Base-by-base conservation (phyloP, 129 eudicot species). In the Tagetes patula region DNA sequence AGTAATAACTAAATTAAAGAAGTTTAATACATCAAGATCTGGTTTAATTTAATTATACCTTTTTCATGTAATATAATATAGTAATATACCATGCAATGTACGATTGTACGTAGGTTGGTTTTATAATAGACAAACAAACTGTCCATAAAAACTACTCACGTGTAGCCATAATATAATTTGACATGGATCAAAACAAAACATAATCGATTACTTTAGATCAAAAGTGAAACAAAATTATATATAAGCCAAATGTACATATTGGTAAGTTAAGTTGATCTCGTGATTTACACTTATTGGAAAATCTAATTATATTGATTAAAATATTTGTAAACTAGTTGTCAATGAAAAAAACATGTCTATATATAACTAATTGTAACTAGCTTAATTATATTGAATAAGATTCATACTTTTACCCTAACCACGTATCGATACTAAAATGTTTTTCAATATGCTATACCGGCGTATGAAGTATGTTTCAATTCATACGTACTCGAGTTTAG, bases 221-320 rank as follows among this genome's bases (percentile, higher is more conserved):
- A 54, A 39, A 70, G 63, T 38, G 31, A 33, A 53, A n/a, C 38
- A 70, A 70, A 30, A 68, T 68, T 8, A 14, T 68, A 14, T 0
- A 47, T 68, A 68, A 47, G 59, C 72, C 59, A 68, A 49, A 69
- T 65, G n/a, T 42, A 42, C 70, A 41, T 40, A 46, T 27, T 65
- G 52, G 52, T 14, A 65, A 40, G 41, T 41, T 40, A 40, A 41
- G 37, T 14, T 65, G 66, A 31, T n/a, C 48, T 63, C 41, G 32
- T 63, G 47, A 34, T 37, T 63, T 61, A 61, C 27, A 1, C 45
- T 43, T 8, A 0, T 61, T 34, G 31, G 36, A 32, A 9, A 12
- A 8, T 36, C 63, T 30, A 56, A 56, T 31, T 7, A 6, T 30
- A 31, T 8, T 2, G 60, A 56, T 56, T 56, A 56, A 55, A 8